phyloP scores from a whole-genome alignment of 169 alveolate species.

The Eimeria necatrix region DNA sequence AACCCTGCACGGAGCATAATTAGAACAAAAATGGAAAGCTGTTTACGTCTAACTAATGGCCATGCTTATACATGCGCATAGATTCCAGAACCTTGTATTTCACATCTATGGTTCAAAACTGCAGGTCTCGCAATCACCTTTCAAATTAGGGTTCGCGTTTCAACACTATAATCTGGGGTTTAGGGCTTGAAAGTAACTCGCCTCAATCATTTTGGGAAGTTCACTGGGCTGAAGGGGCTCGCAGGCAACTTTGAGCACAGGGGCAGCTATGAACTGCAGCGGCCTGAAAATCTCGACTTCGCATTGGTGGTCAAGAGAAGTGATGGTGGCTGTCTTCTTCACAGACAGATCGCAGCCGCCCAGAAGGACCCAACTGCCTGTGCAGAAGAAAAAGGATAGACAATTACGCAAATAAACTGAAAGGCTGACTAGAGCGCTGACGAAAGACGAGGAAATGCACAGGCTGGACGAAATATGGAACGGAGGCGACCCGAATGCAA shows the following conservation, averaged over 20 bases:
- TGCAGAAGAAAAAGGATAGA: slow-evolving; percentile 82
- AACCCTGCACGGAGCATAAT: slow-evolving; percentile 89
- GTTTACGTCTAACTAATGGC: too few species aligned
- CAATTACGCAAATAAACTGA: not conserved
- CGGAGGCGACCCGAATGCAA: not conserved
- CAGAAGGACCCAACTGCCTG: slow-evolving; percentile 91
- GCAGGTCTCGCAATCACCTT: not conserved
- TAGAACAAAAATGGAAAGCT: too few species aligned
- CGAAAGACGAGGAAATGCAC: not conserved
- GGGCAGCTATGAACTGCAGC: slow-evolving; percentile 84
- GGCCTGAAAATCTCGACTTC: slow-evolving; percentile 93
- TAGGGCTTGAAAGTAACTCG: not conserved
- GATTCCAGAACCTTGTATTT: not conserved
- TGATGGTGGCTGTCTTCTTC: slow-evolving; percentile 94
- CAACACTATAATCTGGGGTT: not conserved
- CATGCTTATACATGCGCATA: too few species aligned
- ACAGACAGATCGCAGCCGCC: slow-evolving; percentile 97
- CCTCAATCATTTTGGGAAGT: slow-evolving; percentile 98
- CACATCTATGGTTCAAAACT: too few species aligned
- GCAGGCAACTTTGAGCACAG: slow-evolving; percentile 91
- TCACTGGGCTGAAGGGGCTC: slow-evolving; percentile 99
- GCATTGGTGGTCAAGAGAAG: slow-evolving; percentile 87
- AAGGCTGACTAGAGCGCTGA: not conserved
- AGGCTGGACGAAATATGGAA: not conserved
- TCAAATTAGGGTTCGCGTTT: not conserved